Conservation (phyloP, 2,329 filamentous ascomycete genomes). For the Neonectria punicea region DNA sequence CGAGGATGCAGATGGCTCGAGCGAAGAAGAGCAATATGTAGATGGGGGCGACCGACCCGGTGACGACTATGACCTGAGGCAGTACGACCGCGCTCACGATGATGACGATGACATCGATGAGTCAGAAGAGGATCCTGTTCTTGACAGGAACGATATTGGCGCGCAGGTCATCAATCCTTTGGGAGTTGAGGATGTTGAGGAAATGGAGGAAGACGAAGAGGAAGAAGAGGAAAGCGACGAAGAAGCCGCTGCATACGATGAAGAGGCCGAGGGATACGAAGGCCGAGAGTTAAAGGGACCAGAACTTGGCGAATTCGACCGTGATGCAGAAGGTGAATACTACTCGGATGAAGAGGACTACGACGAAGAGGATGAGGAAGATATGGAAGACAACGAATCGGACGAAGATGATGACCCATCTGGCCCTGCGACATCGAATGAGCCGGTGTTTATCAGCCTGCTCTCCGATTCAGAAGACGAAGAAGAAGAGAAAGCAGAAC, state of each 20-base stretch:
- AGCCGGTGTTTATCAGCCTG: conserved; percentile 58
- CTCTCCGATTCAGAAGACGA: conserved; percentile 59
- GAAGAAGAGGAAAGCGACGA: conserved; percentile 33
- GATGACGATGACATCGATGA: conserved; percentile 49
- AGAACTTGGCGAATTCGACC: conserved; percentile 44
- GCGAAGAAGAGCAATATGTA: conserved; percentile 36
- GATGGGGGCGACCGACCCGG: conserved; percentile 45
- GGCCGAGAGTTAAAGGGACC: conserved; percentile 27
- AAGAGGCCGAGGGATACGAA: conserved; percentile 44
- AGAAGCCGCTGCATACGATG: conserved; percentile 25
- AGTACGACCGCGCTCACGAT: conserved; percentile 46
- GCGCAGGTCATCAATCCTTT: conserved; percentile 36
- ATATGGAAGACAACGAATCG: conserved; percentile 17
- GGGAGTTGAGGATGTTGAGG: conserved; percentile 38
- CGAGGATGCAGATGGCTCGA: conserved; percentile 11
- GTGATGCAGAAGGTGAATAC: conserved; percentile 43
- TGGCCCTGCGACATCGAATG: conserved; percentile 35
- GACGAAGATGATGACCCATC: conserved; percentile 29
- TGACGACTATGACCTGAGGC: conserved; percentile 49
- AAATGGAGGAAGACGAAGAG: conserved; percentile 42
- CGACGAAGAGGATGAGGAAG: conserved; percentile 34
- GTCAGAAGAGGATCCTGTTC: conserved; percentile 43
- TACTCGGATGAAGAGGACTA: conserved; percentile 42
- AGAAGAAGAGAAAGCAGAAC: conserved; percentile 33
- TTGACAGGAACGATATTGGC: conserved; percentile 40